Percentiles rank a stretch among this genome's conserved stretches.
These are phyloP conservation scores for Fraxinus greggii DNA, from an alignment of 305 asterid species.

Conservation along the genomic window DNA sequence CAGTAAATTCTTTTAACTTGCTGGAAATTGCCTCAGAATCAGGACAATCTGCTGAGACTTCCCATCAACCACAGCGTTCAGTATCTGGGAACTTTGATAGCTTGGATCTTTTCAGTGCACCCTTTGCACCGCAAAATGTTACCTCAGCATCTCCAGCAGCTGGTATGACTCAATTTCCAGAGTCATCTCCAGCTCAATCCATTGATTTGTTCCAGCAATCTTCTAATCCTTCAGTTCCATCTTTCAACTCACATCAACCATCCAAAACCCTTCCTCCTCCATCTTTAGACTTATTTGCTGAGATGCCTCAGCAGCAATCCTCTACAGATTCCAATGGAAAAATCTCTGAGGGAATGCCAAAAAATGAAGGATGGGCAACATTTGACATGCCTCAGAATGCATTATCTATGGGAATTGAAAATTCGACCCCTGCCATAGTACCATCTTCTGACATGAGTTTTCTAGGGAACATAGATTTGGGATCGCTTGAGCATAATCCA, in stretches of 20 bases:
- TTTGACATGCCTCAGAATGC: slow-evolving; percentile 61
- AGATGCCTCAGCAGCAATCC: slow-evolving; percentile 38
- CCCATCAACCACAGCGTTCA: slow-evolving; percentile 37
- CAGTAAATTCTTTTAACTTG: slow-evolving; percentile 45
- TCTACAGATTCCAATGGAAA: slow-evolving; percentile 38
- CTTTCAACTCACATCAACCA: slow-evolving; percentile 38
- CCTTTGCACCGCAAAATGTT: slow-evolving; percentile 46
- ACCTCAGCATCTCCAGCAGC: slow-evolving; percentile 35
- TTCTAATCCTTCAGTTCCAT: slow-evolving; percentile 39
- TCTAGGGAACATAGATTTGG: slow-evolving; percentile 34
- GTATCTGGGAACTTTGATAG: slow-evolving; percentile 33
- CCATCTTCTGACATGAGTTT: slow-evolving; percentile 47
- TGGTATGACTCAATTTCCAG: slow-evolving; percentile 38
- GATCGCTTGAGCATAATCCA: slow-evolving; percentile 40
- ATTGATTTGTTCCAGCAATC: slow-evolving; percentile 43
- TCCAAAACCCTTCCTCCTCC: slow-evolving; percentile 37
- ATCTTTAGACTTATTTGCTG: slow-evolving; percentile 45
- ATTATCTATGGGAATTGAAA: slow-evolving; percentile 33
- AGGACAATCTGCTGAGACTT: slow-evolving; percentile 35
- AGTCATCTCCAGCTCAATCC: slow-evolving; percentile 35
- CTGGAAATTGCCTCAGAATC: slow-evolving; percentile 43
- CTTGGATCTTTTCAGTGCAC: slow-evolving; percentile 50
- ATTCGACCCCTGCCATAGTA: slow-evolving; percentile 27
- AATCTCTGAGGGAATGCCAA: slow-evolving; percentile 36
- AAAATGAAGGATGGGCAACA: slow-evolving; percentile 82